Evolutionary conservation across 306 rosid genomes (phyloP), one percentile per base, ranked within the genome.

Genomic region (Vigna angularis): DNA sequence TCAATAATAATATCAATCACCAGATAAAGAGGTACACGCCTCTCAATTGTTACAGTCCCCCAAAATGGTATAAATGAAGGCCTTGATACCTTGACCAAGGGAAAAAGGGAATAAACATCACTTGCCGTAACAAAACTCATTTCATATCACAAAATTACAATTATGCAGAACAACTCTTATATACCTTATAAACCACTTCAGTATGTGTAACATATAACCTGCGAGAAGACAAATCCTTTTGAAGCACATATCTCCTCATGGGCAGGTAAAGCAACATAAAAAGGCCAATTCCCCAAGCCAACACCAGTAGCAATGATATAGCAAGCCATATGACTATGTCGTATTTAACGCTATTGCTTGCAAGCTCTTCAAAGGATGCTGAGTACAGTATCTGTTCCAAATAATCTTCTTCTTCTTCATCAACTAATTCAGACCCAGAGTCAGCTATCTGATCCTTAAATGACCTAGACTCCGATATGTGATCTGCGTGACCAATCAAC

Each of bases 281-380:
- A 78, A 94, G 73, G 36, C 98, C 98, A 78, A 87, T 55, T 72
- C 98, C 98, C 98, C 98, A 95, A 73, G 98, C 98, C 79, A 91
- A 85, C 68, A 90, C 88, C 76, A 95, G 90, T 78, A 95, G 83
- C 4, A 92, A 69, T 28, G 98, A 95, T 79, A 95, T 91, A 73
- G 91, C 86, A 73, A 95, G 84, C 97, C 95, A 92, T 79, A 95
- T 88, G 79, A 92, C 71, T 3, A 89, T 90, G 74, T 95, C 98
- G 66, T 95, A 95, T 84, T 88, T 74, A 34, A 95, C 18, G n/a
- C 78, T 80, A 66, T 79, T 87, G 59, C 86, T 58, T 12, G 90
- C 92, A 67, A 90, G 91, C 81, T 92, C 97, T 75, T 90, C 88
- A 75, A 94, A 94, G 51, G 98, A 90, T 30, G 92, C 92, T 7